These are phyloP conservation scores for Cryptococcus hybrid DNA, from an alignment of 1,284 basidiomycete species.

Conservation along the genomic window DNA sequence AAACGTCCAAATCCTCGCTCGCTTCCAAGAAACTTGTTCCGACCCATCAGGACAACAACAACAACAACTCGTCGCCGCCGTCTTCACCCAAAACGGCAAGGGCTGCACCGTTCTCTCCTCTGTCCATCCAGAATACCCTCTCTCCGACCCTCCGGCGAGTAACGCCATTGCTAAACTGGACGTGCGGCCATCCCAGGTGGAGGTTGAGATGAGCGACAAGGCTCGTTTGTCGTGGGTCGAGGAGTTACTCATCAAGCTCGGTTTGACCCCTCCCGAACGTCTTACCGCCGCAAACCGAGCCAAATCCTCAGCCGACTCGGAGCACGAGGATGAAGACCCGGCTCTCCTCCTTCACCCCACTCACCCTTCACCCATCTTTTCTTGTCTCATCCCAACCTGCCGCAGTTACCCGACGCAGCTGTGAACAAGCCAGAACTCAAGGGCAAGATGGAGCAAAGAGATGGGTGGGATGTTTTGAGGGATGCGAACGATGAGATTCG, in stretches of 20 bases:
- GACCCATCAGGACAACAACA: slow-evolving; percentile 18
- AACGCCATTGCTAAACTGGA: slow-evolving; percentile 44
- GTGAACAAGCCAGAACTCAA: slow-evolving; percentile 19
- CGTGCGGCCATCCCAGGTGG: slow-evolving; percentile 25
- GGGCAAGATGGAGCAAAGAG: slow-evolving; percentile 22
- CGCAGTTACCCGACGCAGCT: slow-evolving; percentile 15
- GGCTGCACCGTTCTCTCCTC: slow-evolving; percentile 64
- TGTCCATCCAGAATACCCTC: slow-evolving; percentile 63
- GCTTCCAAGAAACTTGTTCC: slow-evolving; percentile 40
- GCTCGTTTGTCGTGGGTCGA: slow-evolving; percentile 44
- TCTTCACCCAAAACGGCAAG: slow-evolving; percentile 56
- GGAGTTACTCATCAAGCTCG: slow-evolving; percentile 34
- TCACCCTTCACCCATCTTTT: slow-evolving; percentile 48
- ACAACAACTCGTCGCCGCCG: slow-evolving; percentile 54
- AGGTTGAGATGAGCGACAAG: slow-evolving; percentile 35
- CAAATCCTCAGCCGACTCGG: neutral
- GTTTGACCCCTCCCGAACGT: slow-evolving; percentile 14
- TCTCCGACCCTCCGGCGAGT: slow-evolving; percentile 53
- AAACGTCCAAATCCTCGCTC: slow-evolving; percentile 48
- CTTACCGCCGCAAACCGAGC: too few species aligned
- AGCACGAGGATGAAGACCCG: slow-evolving; percentile 31
- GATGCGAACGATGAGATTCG: slow-evolving; percentile 69
- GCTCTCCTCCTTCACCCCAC: slow-evolving; percentile 44
- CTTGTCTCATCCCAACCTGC: slow-evolving; percentile 40
- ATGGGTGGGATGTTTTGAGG: slow-evolving; percentile 49